Conservation (phyloP, 2,329 filamentous ascomycete genomes). For the Aspergillus ochraceus region DNA sequence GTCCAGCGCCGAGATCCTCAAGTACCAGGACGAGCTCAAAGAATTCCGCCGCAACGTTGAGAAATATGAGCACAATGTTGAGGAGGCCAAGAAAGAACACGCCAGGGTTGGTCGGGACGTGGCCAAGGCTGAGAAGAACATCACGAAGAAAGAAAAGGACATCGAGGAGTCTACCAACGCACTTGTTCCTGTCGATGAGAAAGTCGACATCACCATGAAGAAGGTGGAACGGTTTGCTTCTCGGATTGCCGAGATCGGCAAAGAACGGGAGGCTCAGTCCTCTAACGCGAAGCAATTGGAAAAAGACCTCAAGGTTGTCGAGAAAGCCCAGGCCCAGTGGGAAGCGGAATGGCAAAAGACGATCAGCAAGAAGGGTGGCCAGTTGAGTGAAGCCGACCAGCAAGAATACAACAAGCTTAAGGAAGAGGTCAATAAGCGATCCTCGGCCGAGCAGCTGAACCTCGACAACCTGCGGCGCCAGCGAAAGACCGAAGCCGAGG, state of each 20-base stretch:
- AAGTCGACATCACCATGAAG: conserved; percentile 74
- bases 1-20: conserved; percentile 84
- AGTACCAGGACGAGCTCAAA: conserved; percentile 91
- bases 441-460: conserved; percentile 76
- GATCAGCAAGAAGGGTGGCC: conserved; percentile 81
- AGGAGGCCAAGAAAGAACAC: conserved; percentile 82
- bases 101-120: conserved; percentile 74
- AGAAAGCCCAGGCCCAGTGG: conserved; percentile 86
- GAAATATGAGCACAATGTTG: conserved; percentile 75
- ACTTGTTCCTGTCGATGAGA: conserved; percentile 87
- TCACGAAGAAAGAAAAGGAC: conserved; percentile 81
- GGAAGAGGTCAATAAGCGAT: conserved; percentile 79
- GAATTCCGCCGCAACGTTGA: conserved; percentile 87
- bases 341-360: conserved; percentile 83
- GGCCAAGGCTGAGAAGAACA: conserved; percentile 76
- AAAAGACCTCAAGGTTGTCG: conserved; percentile 78
- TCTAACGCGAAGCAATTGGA: conserved; percentile 70
- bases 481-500: conserved; percentile 86
- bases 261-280: conserved; percentile 73
- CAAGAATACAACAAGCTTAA: conserved; percentile 86
- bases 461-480: conserved; percentile 86
- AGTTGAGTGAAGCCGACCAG: conserved; percentile 80
- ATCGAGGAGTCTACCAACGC: conserved; percentile 84
- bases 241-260: conserved; percentile 68
- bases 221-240: conserved; percentile 68